A percentile compares a stretch with the other conserved stretches of the same genome.
Conservation (phyloP, 2,329 filamentous ascomycete species). For the Epicoccum sorghinum region DNA sequence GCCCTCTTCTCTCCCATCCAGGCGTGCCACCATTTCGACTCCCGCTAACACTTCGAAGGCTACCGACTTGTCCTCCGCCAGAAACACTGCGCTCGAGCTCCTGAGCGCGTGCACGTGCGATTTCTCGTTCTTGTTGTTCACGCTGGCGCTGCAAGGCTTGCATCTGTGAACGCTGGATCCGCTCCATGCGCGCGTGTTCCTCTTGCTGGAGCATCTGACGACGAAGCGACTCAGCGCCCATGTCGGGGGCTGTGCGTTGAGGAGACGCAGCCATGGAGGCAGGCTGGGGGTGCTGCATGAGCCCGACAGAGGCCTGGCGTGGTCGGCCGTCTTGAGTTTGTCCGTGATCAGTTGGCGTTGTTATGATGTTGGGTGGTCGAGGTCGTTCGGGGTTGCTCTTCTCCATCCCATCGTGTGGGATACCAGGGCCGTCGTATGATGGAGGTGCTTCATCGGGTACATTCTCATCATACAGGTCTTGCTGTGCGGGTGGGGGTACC, state of each 20-base stretch:
- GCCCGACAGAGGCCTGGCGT: conserved; percentile 41
- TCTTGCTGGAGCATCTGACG: conserved; percentile 43
- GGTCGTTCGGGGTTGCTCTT: conserved; percentile 35
- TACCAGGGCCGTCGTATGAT: conserved; percentile 40
- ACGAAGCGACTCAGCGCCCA: conserved; percentile 45
- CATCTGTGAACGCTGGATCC: conserved; percentile 35
- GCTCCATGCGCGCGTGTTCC: conserved; percentile 41
- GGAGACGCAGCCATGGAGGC: conserved; percentile 49
- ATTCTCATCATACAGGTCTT: conserved; percentile 29
- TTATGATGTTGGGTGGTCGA: conserved; percentile 41
- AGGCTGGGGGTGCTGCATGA: conserved; percentile 48
- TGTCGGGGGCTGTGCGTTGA: conserved; percentile 42
- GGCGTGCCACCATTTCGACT: conserved; percentile 32
- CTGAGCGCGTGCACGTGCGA: conserved; percentile 38
- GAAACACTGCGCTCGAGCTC: conserved; percentile 45
- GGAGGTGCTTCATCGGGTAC: conserved; percentile 42
- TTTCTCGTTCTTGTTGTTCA: conserved; percentile 36
- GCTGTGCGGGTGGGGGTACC: conserved; percentile 2
- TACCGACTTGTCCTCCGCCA: conserved; percentile 39
- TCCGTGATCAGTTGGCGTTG: conserved; percentile 12
- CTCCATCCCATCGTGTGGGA: conserved; percentile 39
- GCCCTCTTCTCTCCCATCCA: conserved; percentile 35
- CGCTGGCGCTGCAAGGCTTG: conserved; percentile 30
- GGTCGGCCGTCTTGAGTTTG: conserved; percentile 29
- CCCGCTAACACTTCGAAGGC: conserved; percentile 38